phyloP scores from a whole-genome alignment of 73 alveolate species.

The Tetrahymena borealis region DNA sequence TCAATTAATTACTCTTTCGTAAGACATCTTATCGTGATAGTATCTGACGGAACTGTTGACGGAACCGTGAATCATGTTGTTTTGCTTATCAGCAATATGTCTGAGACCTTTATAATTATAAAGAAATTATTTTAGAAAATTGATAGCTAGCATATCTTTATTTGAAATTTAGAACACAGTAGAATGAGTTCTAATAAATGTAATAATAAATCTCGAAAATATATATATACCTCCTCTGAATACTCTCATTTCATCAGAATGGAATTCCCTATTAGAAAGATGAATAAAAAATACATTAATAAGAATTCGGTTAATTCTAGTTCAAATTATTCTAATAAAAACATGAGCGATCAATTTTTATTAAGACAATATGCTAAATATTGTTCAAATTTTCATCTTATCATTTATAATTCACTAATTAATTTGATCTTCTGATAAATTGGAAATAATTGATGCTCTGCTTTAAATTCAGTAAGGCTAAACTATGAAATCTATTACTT shows the following conservation, averaged over 20 bases:
- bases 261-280: slow-evolving; percentile 1
- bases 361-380: no score
- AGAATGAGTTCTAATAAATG: background rate
- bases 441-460: background rate
- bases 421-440: background rate
- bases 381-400: no score
- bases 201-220: background rate
- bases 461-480: background rate
- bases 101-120: slow-evolving; percentile 12
- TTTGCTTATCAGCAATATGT: slow-evolving; percentile 22
- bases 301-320: background rate
- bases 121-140: background rate
- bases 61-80: background rate
- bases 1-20: slow-evolving; percentile 25
- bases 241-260: slow-evolving; percentile 41
- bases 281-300: background rate
- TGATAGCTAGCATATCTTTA: background rate
- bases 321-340: background rate
- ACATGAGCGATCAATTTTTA: no score
- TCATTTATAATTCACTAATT: no score
- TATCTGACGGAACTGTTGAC: slow-evolving; percentile 14
- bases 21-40: slow-evolving; percentile 36
- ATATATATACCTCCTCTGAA: slow-evolving; percentile 37
- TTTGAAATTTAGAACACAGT: background rate
- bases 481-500: background rate